phyloP scores from a whole-genome alignment of 495 filamentous ascomycete species.

The Neurospora sp. region DNA sequence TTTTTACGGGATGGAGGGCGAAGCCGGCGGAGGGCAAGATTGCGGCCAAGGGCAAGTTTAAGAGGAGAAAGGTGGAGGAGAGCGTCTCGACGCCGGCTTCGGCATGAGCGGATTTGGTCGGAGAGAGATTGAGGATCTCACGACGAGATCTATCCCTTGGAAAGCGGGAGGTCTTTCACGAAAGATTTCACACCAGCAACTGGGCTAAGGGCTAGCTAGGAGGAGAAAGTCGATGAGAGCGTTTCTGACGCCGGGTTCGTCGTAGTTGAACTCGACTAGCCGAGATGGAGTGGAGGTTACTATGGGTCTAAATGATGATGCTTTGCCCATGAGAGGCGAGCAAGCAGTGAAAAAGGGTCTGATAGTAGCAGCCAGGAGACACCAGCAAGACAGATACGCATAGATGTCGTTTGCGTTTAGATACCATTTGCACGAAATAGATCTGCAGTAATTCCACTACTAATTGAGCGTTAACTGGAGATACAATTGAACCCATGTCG shows the following conservation, averaged over 20 bases:
- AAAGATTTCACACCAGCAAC: not conserved
- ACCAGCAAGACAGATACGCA: not conserved
- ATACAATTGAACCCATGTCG: not conserved
- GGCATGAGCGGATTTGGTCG: not conserved
- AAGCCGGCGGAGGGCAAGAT: conserved; percentile 68
- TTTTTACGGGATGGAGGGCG: conserved; percentile 77
- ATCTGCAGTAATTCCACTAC: not conserved
- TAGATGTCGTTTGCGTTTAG: not conserved
- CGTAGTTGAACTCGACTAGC: not conserved
- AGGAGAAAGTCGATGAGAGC: not conserved
- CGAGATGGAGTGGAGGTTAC: not conserved
- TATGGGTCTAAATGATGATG: not conserved
- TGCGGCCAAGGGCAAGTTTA: conserved; percentile 68
- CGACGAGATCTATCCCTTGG: too few relatives aligned
- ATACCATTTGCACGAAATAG: not conserved
- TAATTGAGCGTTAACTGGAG: not conserved
- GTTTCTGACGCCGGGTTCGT: not conserved
- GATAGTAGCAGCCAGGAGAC: not conserved
- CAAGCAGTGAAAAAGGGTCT: not conserved
- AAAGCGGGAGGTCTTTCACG: too few relatives aligned
- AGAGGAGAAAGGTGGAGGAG: conserved; percentile 49
- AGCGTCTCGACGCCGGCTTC: conserved; percentile 14
- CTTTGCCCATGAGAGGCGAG: not conserved
- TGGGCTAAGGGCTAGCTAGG: not conserved
- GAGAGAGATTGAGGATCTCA: not conserved